Base-by-base conservation (phyloP, 2,329 filamentous ascomycete species). In the Cladosporium sp. region DNA sequence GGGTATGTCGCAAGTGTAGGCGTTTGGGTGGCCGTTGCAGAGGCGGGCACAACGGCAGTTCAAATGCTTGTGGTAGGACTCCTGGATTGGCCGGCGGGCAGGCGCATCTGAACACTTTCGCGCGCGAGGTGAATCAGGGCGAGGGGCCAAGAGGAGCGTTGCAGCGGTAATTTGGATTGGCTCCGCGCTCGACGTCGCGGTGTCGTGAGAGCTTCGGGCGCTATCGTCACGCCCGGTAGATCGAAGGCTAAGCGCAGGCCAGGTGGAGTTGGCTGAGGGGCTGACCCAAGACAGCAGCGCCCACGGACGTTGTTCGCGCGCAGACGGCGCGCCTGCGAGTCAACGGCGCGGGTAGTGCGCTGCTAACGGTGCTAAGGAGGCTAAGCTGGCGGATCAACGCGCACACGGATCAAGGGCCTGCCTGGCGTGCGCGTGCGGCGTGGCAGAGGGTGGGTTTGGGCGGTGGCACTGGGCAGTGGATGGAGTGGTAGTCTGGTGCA, bases 81-180 rank as follows among this genome's bases (percentile, higher is more conserved):
- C 48, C 48, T 50, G 40, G 48, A 43, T 50, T 35, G 48, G 48
- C 18, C 37, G 48, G 19, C 32, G 48, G 33, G 31, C 35, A 32
- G 48, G 48, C 37, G 40, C 48, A 50, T 50, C 38, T 50, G 48
- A 50, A 50, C 48, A 50, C 48, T 50, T 43, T 50, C 48, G 48
- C 48, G 48, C 48, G 48, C 48, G 48, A 50, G 28, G 48, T 50
- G 48, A 50, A 50, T 50, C 48, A 50, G 48, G 48, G 48, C 40
- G 48, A 50, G 43, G 48, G 41, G 48, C 48, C 48, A 50, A 50
- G 48, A 43, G 40, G 48, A 43, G 40, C 48, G 48, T 50, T 50
- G 48, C 40, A 43, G 48, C 48, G 48, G 48, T 50, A 50, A 50
- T 50, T 50, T 50, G 48, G 48, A 43, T 50, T 50, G 48, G 48